Conservation (phyloP, 2,329 filamentous ascomycete genomes). For the Xylaria digitata region DNA sequence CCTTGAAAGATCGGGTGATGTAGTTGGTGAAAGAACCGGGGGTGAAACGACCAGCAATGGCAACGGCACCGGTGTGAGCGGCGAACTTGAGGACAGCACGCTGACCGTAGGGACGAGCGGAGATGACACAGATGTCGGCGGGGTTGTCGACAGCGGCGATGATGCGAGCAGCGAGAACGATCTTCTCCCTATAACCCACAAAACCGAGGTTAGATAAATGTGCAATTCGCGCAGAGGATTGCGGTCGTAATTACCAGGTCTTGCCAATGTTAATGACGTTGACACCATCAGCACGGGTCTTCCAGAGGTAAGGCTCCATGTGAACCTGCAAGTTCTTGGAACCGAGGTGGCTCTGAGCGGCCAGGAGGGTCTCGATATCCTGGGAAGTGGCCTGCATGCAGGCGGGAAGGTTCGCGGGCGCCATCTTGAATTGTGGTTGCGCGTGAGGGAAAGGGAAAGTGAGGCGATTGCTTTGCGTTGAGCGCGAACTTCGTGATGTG, state of each 20-base stretch:
- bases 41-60: slow-evolving; percentile 99
- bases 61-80: slow-evolving; percentile 94
- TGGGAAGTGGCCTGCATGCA: slow-evolving; percentile 96
- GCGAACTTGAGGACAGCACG: slow-evolving; percentile 99
- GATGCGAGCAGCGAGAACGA: slow-evolving; percentile 97
- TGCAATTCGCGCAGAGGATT: slow-evolving; percentile 1
- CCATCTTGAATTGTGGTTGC: slow-evolving; percentile 76
- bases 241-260: slow-evolving; percentile 80
- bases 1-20: slow-evolving; percentile 99
- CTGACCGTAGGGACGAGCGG: slow-evolving; percentile 98
- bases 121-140: slow-evolving; percentile 99
- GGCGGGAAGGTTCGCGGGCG: slow-evolving; percentile 91
- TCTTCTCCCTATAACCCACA: slow-evolving; percentile 86
- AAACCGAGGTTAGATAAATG: slow-evolving; percentile 22
- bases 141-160: slow-evolving; percentile 99
- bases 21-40: slow-evolving; percentile 99
- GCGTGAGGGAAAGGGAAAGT: slow-evolving; percentile 42
- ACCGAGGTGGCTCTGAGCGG: slow-evolving; percentile 95
- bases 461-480: slow-evolving; percentile 46
- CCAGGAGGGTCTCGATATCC: slow-evolving; percentile 99
- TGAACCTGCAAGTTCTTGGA: slow-evolving; percentile 99
- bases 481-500: slow-evolving; percentile 49
- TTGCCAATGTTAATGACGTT: slow-evolving; percentile 99
- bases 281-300: slow-evolving; percentile 97
- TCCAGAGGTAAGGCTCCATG: slow-evolving; percentile 99